Percentiles rank a stretch among this genome's conserved stretches.
Evolutionary conservation across 1,284 basidiomycete species (phyloP).

Genomic region (Boletus sp.): DNA sequence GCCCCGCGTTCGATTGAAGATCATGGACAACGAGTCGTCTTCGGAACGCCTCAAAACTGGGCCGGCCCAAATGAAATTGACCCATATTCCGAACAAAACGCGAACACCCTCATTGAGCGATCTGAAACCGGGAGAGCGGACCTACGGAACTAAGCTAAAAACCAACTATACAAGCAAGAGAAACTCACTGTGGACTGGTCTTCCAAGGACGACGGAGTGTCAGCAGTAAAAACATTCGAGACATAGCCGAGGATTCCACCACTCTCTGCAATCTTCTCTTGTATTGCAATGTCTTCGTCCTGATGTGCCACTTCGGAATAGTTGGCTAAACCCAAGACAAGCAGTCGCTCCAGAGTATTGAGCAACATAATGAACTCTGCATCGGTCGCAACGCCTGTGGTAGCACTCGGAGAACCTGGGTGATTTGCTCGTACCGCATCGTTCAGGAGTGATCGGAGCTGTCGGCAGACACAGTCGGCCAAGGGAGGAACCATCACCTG

Average conservation of each 20-base stretch:
- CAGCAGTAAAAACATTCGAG: constrained; percentile 77
- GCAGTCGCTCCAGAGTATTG: constrained; percentile 80
- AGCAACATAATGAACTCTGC: constrained; percentile 85
- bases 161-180: not conserved
- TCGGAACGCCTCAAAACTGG: constrained; percentile 52
- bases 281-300: constrained; percentile 58
- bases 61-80: constrained; percentile 55
- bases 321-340: constrained; percentile 65
- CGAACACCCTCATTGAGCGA: constrained; percentile 74
- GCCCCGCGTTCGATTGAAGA: constrained; percentile 64
- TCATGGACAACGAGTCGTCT: constrained; percentile 67
- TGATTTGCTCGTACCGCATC: constrained; percentile 56
- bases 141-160: constrained; percentile 44
- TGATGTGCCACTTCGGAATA: constrained; percentile 49
- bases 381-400: constrained; percentile 63
- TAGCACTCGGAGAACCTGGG: constrained; percentile 45
- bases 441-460: constrained; percentile 62
- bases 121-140: constrained; percentile 69
- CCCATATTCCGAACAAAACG: constrained; percentile 73
- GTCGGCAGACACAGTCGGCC: constrained; percentile 79
- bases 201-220: constrained; percentile 50
- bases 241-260: constrained; percentile 80
- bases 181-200: constrained; percentile 61
- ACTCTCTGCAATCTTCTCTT: constrained; percentile 61
- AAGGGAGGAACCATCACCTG: constrained; percentile 75